Conservation (phyloP, 768 basidiomycete genomes). For the Phylloporus sp. region DNA sequence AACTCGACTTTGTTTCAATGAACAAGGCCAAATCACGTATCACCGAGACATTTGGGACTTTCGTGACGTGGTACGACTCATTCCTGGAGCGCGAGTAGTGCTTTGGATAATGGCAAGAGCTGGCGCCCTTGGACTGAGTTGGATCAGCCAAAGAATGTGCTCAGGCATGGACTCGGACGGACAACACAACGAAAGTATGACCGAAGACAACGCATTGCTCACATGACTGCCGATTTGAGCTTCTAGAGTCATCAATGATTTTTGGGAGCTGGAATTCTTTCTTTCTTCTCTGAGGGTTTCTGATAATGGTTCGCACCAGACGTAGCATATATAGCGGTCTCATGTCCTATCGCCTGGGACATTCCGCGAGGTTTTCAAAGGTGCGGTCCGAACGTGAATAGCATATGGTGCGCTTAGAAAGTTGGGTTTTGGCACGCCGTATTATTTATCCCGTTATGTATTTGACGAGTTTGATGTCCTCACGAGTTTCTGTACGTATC, state of each 20-base stretch:
- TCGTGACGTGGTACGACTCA: slow-evolving; percentile 66
- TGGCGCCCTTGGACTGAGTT: slow-evolving; percentile 53
- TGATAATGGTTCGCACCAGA: background rate
- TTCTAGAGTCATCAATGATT: slow-evolving; percentile 6
- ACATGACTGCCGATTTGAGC: background rate
- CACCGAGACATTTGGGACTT: slow-evolving; percentile 83
- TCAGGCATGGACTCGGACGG: slow-evolving; percentile 3
- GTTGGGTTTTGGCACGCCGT: background rate
- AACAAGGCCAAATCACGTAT: slow-evolving; percentile 72
- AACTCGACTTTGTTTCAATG: slow-evolving; percentile 73
- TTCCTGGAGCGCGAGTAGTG: slow-evolving; percentile 62
- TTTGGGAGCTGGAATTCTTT: background rate
- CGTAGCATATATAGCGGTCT: too few relatives aligned
- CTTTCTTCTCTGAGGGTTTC: background rate
- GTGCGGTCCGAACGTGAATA: too few relatives aligned
- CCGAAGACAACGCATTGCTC: slow-evolving; percentile 12
- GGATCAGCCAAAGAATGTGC: slow-evolving; percentile 21
- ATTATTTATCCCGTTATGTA: slow-evolving; percentile 8
- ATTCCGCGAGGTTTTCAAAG: too few relatives aligned
- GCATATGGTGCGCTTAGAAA: background rate
- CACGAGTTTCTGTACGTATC: background rate
- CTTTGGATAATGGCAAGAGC: slow-evolving; percentile 68
- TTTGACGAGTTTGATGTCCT: slow-evolving; percentile 7
- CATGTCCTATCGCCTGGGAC: too few relatives aligned
- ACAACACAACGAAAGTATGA: background rate